Evolutionary conservation across 331 rosid species (phyloP).

Genomic region (Arachis monticola): DNA sequence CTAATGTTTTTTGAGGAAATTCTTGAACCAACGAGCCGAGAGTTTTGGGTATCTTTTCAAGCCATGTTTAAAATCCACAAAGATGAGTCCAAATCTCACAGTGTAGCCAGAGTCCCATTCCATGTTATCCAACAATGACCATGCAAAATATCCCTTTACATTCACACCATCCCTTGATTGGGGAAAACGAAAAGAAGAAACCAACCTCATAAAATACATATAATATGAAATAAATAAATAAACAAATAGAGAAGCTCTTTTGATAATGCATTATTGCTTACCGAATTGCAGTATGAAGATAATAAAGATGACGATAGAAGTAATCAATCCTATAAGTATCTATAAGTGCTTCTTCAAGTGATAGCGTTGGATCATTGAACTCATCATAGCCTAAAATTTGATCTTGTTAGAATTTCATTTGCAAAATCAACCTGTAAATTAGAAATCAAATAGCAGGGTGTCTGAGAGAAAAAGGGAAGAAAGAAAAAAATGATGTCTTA

Average conservation of each 20-base stretch:
- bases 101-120: conserved; percentile 65
- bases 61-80: conserved; percentile 51
- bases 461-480: background rate
- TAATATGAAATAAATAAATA: background rate
- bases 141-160: conserved; percentile 63
- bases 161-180: conserved; percentile 51
- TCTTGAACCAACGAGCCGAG: conserved; percentile 59
- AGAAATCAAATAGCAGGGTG: background rate
- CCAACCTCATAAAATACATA: background rate
- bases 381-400: conserved; percentile 54
- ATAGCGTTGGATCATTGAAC: conserved; percentile 47
- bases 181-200: background rate
- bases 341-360: conserved; percentile 50
- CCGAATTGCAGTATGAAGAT: conserved; percentile 52
- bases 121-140: conserved; percentile 63
- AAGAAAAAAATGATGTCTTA: conserved; percentile 16
- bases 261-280: conserved; percentile 30
- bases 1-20: conserved; percentile 40
- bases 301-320: conserved; percentile 50
- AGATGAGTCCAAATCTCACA: conserved; percentile 57
- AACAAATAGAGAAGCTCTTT: background rate
- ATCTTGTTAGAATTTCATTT: conserved; percentile 3
- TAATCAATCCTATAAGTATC: conserved; percentile 57
- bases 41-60: conserved; percentile 55
- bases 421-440: background rate